Evolutionary conservation across 768 basidiomycete species (phyloP).

Genomic region (Leccinum subtestaceum): DNA sequence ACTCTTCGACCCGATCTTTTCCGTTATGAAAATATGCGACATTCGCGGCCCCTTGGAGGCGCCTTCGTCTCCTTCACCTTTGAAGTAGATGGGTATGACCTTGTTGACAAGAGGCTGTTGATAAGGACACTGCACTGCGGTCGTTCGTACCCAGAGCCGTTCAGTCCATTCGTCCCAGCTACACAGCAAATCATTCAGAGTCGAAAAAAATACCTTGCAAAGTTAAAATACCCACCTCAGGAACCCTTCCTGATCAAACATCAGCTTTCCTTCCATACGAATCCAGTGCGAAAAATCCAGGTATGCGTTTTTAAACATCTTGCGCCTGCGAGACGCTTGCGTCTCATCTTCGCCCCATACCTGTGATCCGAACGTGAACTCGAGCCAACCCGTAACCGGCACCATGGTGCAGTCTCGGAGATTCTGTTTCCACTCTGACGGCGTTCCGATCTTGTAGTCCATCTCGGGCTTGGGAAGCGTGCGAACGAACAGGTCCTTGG

Average conservation of each 20-base stretch:
- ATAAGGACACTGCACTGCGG: conserved; percentile 10
- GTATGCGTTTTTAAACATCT: conserved; percentile 7
- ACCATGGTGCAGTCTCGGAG: conserved; percentile 6
- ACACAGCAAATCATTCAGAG: not conserved
- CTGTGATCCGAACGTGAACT: conserved; percentile 5
- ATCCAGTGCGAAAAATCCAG: conserved; percentile 16
- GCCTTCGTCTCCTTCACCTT: not conserved
- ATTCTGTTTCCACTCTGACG: not conserved
- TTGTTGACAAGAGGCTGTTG: conserved; percentile 11
- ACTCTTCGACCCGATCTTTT: not conserved
- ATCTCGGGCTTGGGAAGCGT: not conserved
- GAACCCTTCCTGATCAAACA: not conserved
- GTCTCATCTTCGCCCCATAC: not conserved
- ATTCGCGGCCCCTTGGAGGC: not conserved
- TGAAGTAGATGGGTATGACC: conserved; percentile 14
- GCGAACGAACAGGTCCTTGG: conserved; percentile 3
- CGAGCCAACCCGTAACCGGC: not conserved
- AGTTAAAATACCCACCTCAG: not conserved
- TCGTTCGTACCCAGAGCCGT: conserved; percentile 11
- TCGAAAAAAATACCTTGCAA: not conserved
- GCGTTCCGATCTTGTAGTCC: not conserved
- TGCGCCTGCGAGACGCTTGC: not conserved
- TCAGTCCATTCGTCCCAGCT: conserved; percentile 5
- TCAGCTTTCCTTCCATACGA: conserved; percentile 10
- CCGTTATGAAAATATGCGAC: conserved; percentile 12